phyloP scores from a whole-genome alignment of 2,329 filamentous ascomycete genomes.

The Colletotrichum eleusines region DNA sequence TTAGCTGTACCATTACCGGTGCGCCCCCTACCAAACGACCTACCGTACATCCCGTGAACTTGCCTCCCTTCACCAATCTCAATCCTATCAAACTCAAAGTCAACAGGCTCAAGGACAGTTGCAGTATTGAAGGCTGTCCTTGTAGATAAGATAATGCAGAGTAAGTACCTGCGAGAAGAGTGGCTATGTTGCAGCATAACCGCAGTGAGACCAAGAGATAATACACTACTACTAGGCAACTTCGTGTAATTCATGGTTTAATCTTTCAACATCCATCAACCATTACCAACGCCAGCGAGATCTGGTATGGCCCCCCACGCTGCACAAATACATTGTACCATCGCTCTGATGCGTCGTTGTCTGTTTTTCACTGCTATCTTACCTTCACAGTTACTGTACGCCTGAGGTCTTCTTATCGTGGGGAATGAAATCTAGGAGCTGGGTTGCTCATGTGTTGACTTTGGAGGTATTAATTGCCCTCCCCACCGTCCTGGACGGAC shows the following conservation, averaged over 20 bases:
- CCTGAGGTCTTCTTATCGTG: not conserved
- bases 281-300: not conserved
- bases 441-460: not conserved
- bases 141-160: not conserved
- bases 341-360: not conserved
- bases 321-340: not conserved
- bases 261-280: not conserved
- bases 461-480: not conserved
- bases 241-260: too few relatives aligned
- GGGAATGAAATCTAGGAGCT: not conserved
- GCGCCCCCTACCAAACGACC: not conserved
- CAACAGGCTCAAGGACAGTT: not conserved
- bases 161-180: not conserved
- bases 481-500: not conserved
- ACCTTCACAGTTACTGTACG: not conserved
- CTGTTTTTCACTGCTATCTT: not conserved
- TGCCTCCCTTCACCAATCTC: not conserved
- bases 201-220: conserved; percentile 9
- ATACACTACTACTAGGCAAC: not conserved
- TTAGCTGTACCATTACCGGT: not conserved
- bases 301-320: not conserved
- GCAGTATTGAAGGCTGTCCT: not conserved
- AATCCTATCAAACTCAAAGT: not conserved
- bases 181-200: conserved; percentile 8
- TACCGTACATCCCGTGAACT: not conserved